These are phyloP conservation scores for Zizania latifolia DNA, from an alignment of 176 grass and related monocot species.

Conservation along the genomic window DNA sequence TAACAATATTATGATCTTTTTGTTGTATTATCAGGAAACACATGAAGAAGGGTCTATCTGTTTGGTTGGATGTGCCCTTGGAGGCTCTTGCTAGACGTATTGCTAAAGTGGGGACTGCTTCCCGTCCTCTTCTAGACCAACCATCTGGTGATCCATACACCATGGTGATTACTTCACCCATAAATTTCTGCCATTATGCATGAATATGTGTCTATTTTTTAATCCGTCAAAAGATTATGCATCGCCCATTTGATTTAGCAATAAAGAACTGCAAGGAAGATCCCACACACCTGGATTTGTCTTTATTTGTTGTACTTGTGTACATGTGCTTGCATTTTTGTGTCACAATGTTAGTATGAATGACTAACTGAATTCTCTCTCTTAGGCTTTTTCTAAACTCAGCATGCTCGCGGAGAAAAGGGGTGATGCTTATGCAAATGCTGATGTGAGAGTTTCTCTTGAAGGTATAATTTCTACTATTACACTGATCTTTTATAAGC, in stretches of 20 bases:
- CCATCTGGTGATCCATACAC: conserved; percentile 90
- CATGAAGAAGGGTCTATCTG: conserved; percentile 84
- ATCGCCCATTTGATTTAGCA: not conserved
- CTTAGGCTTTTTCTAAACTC: conserved; percentile 83
- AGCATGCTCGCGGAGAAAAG: conserved; percentile 76
- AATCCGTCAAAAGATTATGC: not conserved
- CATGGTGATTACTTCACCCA: conserved; percentile 49
- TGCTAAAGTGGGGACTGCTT: conserved; percentile 88
- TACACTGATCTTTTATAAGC: not conserved
- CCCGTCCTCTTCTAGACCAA: conserved; percentile 93
- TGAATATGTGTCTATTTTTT: not conserved
- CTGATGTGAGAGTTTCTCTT: conserved; percentile 79
- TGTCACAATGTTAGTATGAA: not conserved
- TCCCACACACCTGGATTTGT: not conserved
- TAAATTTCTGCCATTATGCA: not conserved
- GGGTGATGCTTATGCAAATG: conserved; percentile 84
- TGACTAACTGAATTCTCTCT: not conserved
- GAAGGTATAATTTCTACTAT: conserved; percentile 59
- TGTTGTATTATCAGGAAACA: conserved; percentile 60
- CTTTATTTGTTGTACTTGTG: not conserved
- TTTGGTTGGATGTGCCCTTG: conserved; percentile 97
- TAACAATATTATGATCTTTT: not conserved
- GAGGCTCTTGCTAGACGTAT: conserved; percentile 89
- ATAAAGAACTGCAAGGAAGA: not conserved
- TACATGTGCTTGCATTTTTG: not conserved